Conservation (phyloP, 495 filamentous ascomycete genomes). For the Podospora bellae-mahoneyi region DNA sequence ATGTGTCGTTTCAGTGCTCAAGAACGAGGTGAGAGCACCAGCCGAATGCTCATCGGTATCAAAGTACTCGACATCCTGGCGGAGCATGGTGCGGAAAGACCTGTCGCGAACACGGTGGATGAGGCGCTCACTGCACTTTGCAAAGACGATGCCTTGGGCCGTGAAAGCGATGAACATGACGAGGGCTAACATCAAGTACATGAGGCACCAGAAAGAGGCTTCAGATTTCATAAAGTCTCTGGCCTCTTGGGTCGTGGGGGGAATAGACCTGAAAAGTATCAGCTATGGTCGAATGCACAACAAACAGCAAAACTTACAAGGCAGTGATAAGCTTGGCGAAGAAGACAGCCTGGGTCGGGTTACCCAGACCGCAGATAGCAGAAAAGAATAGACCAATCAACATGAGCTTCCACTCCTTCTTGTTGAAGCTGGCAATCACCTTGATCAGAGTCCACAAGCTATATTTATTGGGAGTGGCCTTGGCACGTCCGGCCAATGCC, state of each 20-base stretch:
- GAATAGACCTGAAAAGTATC: not conserved
- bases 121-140: slow-evolving; percentile 74
- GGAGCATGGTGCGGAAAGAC: slow-evolving; percentile 81
- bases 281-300: not conserved
- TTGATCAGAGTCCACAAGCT: slow-evolving; percentile 78
- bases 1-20: slow-evolving; percentile 81
- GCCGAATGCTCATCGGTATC: slow-evolving; percentile 79
- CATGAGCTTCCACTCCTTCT: slow-evolving; percentile 68
- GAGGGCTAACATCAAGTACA: slow-evolving; percentile 93
- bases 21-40: slow-evolving; percentile 77
- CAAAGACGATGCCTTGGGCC: slow-evolving; percentile 67
- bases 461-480: slow-evolving; percentile 56
- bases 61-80: slow-evolving; percentile 88
- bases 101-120: slow-evolving; percentile 75
- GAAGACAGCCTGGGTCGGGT: slow-evolving; percentile 85
- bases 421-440: slow-evolving; percentile 80
- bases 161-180: slow-evolving; percentile 68
- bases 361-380: slow-evolving; percentile 75
- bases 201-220: slow-evolving; percentile 83
- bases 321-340: slow-evolving; percentile 80
- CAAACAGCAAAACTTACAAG: slow-evolving; percentile 27
- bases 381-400: slow-evolving; percentile 71
- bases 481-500: slow-evolving; percentile 54
- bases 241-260: slow-evolving; percentile 34
- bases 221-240: slow-evolving; percentile 53